Conservation (phyloP, 2,329 filamentous ascomycete species). For the Dothideomycetes sp. region DNA sequence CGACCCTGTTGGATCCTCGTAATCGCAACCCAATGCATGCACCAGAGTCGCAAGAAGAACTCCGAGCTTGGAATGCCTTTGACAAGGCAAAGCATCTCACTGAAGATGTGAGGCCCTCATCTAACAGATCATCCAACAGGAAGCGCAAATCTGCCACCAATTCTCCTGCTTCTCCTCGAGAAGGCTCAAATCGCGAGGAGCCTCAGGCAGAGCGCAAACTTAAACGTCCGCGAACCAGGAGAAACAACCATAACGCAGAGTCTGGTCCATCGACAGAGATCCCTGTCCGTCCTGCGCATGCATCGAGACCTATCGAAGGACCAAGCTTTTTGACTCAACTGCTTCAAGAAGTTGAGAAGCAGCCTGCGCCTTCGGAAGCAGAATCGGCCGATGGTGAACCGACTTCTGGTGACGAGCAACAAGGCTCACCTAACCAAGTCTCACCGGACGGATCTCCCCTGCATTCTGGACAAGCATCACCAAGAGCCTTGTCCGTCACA, state of each 20-base stretch:
- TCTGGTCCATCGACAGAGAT: slow-evolving; percentile 22
- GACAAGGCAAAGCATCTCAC: slow-evolving; percentile 71
- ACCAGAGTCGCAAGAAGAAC: slow-evolving; percentile 59
- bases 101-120: slow-evolving; percentile 37
- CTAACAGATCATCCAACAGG: slow-evolving; percentile 37
- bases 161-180: slow-evolving; percentile 56
- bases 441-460: slow-evolving; percentile 61
- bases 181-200: slow-evolving; percentile 25
- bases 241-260: slow-evolving; percentile 40
- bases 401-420: slow-evolving; percentile 26
- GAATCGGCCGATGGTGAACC: slow-evolving; percentile 21
- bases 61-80: slow-evolving; percentile 80
- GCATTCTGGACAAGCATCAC: slow-evolving; percentile 56
- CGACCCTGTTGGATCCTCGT: slow-evolving; percentile 44
- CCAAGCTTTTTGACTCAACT: slow-evolving; percentile 81
- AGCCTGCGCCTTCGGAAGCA: slow-evolving; percentile 31
- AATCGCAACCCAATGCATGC: slow-evolving; percentile 25
- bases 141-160: slow-evolving; percentile 72
- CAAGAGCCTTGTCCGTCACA: slow-evolving; percentile 57
- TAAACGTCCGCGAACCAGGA: slow-evolving; percentile 75
- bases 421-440: slow-evolving; percentile 36
- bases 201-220: slow-evolving; percentile 68
- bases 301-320: slow-evolving; percentile 32
- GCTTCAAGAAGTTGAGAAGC: slow-evolving; percentile 73
- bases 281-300: slow-evolving; percentile 20